Evolutionary conservation across 2,329 filamentous ascomycete genomes (phyloP), one percentile per base, ranked within the genome.

Genomic region (Leptographium flavum): DNA sequence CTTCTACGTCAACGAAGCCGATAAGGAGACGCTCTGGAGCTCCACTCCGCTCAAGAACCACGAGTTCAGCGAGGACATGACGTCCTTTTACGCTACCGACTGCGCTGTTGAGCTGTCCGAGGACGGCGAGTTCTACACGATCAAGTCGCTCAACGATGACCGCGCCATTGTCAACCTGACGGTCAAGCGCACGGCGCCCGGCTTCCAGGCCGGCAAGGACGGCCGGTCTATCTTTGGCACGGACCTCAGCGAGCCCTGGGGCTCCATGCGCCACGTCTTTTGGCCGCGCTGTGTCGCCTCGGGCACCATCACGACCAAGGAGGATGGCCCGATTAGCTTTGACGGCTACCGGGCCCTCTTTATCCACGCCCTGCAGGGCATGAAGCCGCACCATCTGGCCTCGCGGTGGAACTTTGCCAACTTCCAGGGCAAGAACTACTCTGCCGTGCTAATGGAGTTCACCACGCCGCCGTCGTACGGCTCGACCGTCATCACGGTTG

Each of bases 301-400:
- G 63, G 92, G 92, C 43, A 84, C 74, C 53, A 87, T 96, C 61
- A 78, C 84, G 51, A 94, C 87, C 49, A 75, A 83, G 56, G 79
- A 83, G 55, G 79, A 86, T 30, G 86, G 87, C 40, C 77, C 83
- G 32, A 71, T 94, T 50, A 81, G 94, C 60, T 79, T 94, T 61
- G 81, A 77, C 57, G 92, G 92, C 46, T 90, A 90, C 47, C 76
- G 71, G 51, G 87, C 80, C 28, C 69, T 93, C 56, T 90, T 87
- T 65, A 72, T 82, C 53, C 83, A 92, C 62, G 88, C 87, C 35
- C 68, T 96, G 42, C 92, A 96, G 67, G 92, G 88, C 61, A 96
- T 96, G 90, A 98, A 98, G 74, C 92, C 92, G 35, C 92, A 98
- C 63, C 93, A 98, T 61, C 84, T 87, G 48, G 88, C 90, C 50